Evolutionary conservation across 805 yeast species (phyloP), one percentile per base, ranked within the genome.

Genomic region (Kodamaea restingae): DNA sequence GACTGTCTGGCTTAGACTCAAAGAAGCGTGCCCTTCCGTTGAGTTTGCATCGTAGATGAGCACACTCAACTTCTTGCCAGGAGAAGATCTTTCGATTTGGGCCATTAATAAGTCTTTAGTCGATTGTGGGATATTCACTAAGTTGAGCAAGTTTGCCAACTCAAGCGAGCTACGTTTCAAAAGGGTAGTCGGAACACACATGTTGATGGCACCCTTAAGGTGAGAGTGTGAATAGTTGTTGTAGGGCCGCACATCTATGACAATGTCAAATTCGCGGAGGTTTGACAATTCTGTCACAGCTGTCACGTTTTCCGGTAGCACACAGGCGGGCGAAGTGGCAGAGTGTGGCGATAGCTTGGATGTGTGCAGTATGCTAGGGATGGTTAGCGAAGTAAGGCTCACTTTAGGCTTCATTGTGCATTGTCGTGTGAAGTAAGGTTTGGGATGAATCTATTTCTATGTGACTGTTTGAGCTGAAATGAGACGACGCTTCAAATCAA

Each of bases 151-250:
- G 21, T 61, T 61, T 5, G 45, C 42, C 22, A 71, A 44, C 36
- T 52, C 58, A 38, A 61, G 64, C 21, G 65, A 56, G 29, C 52
- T 55, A 36, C 76, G 46, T 44, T 69, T 69, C 22, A 71, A 47
- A 18, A 71, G 55, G 1, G 76, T 71, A 2, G 73, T 60, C 8
- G 76, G 76, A 10, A 70, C 51, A 44, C 74, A 70, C 12, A 68
- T 50, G 44, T 69, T 67, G 42, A 63, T 45, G 15, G 75, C 50
- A 18, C 52, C 43, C 10, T 41, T 44, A 11, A 71, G 40, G 38
- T 65, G 61, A 20, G 61, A 49, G 7, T 47, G 41, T 15, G 60
- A 50, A 48, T 55, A 71, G 18, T 51, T 38, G 42, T 67, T 67
- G 50, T 55, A 70, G 4, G 72, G 67, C 15, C 76, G 52, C 15